phyloP scores from a whole-genome alignment of 148 eudicot genomes.

The Fagopyrum homotropicum region DNA sequence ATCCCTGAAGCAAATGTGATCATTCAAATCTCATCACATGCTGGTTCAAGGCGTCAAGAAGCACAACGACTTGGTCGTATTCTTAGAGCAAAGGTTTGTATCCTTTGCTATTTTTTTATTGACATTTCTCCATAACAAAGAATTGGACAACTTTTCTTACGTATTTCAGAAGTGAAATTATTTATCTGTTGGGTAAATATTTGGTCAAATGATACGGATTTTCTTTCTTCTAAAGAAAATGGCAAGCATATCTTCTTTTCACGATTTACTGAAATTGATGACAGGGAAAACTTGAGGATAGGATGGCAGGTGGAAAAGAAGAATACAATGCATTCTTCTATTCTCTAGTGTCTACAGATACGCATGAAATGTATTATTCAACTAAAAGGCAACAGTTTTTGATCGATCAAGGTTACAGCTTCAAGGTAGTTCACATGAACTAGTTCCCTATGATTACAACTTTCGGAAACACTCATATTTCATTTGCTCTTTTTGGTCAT shows the following conservation, averaged over 20 bases:
- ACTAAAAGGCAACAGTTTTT: constrained; percentile 97
- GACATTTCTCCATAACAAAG: neutral
- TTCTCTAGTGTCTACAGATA: constrained; percentile 96
- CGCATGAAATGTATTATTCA: constrained; percentile 99
- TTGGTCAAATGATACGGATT: constrained; percentile 68
- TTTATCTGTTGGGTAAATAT: constrained; percentile 28
- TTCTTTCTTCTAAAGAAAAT: constrained; percentile 57
- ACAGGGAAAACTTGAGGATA: constrained; percentile 89
- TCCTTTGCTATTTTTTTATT: neutral
- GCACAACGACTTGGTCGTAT: constrained; percentile 99
- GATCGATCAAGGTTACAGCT: constrained; percentile 98
- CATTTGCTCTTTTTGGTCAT: neutral
- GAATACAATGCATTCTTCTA: constrained; percentile 97
- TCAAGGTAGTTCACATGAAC: constrained; percentile 47
- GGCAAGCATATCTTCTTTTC: constrained; percentile 23
- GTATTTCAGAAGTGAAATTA: neutral
- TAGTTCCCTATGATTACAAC: neutral
- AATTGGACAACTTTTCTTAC: neutral
- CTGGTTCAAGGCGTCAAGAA: constrained; percentile 99
- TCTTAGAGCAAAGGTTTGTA: constrained; percentile 94
- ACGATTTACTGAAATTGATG: neutral
- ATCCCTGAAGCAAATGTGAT: constrained; percentile 92
- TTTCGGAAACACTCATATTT: neutral
- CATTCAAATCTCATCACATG: constrained; percentile 26
- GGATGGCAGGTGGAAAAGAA: constrained; percentile 97